Evolutionary conservation across 768 basidiomycete genomes (phyloP), one percentile per base, ranked within the genome.

Genomic region (Lentinula sp.): DNA sequence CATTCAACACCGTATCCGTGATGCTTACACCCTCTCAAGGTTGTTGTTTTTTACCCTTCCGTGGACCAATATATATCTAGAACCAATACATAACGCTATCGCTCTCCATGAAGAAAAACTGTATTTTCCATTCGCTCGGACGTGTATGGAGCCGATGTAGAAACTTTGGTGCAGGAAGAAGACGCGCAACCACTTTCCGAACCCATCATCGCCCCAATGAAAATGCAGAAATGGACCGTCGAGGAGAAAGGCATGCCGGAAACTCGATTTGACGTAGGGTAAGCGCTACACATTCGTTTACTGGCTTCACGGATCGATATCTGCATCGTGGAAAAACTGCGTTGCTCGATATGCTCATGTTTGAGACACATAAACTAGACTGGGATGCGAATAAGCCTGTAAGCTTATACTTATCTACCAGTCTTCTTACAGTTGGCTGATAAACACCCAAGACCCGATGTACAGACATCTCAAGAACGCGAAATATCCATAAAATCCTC

Each of bases 231-330:
- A 81, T 99, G 96, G 90, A 85, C 86, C 0, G 86, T 98, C 6
- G 93, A 96, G 69, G 94, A 97, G 76, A 96, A 96, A 74, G 90
- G 88, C 65, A 88, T 97, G 81, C 96, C 95, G 28, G 87, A 93
- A 72, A 98, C 95, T 62, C 86, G 97, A n/a, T 99, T 91, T 73
- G 95, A 98, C 77, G 94, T 95, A 77, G 88, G 91, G 93, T 97
- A 71, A 67, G 90, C 71, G 66, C 42, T 45, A 23, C 15, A 59
- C 12, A 62, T 12, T 45, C 35, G 15, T 23, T 36, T 18, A 35
- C 32, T 20, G 46, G 45, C 15, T n/a, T n/a, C 20, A 3, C 28
- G 55, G 5, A 12, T 56, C 20, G n/a, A 41, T 53, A 98, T 69
- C 75, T 99, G 54, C 97, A 99, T 69, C 97, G 98, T 68, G 97